Conservation (phyloP, 2,329 filamentous ascomycete genomes). For the Ophiocordyceps camponoti-floridani region DNA sequence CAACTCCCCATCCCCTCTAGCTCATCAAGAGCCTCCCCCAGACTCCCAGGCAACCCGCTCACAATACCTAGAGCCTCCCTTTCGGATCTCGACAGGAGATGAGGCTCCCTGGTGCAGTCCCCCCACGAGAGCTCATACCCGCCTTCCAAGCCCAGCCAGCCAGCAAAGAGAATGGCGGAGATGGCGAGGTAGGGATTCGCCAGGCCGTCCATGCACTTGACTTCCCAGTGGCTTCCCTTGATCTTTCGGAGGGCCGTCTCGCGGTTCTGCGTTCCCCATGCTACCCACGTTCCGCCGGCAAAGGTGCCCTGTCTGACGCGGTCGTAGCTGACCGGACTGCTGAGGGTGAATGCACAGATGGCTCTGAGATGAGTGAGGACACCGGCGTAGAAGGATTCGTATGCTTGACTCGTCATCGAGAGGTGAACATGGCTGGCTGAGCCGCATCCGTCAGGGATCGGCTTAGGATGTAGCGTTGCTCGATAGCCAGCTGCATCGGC, state of each 20-base stretch:
- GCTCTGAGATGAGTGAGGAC: conserved; percentile 47
- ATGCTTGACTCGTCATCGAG: conserved; percentile 38
- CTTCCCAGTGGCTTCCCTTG: conserved; percentile 51
- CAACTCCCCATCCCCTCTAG: conserved; percentile 30
- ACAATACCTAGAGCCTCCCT: conserved; percentile 17
- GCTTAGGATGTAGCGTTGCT: conserved; percentile 59
- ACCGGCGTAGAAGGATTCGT: conserved; percentile 54
- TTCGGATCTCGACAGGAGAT: conserved; percentile 28
- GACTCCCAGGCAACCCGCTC: neutral
- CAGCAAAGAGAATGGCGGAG: conserved; percentile 14
- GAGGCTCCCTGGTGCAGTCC: conserved; percentile 39
- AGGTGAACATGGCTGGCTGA: conserved; percentile 55
- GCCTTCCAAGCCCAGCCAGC: conserved; percentile 8
- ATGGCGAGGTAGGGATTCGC: conserved; percentile 58
- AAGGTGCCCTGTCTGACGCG: conserved; percentile 51
- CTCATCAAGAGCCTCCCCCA: neutral
- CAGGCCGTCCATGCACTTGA: conserved; percentile 61
- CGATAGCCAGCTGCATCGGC: conserved; percentile 44
- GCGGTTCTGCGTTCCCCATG: conserved; percentile 70
- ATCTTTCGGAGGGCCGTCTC: conserved; percentile 58
- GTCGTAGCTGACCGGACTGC: conserved; percentile 48
- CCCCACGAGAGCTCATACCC: conserved; percentile 22
- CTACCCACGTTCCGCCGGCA: conserved; percentile 62
- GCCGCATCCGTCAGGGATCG: conserved; percentile 36
- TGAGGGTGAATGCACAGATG: conserved; percentile 51